Evolutionary conservation across 164 flowering plant genomes (phyloP).

Genomic region (Paratinospora sagittata): DNA sequence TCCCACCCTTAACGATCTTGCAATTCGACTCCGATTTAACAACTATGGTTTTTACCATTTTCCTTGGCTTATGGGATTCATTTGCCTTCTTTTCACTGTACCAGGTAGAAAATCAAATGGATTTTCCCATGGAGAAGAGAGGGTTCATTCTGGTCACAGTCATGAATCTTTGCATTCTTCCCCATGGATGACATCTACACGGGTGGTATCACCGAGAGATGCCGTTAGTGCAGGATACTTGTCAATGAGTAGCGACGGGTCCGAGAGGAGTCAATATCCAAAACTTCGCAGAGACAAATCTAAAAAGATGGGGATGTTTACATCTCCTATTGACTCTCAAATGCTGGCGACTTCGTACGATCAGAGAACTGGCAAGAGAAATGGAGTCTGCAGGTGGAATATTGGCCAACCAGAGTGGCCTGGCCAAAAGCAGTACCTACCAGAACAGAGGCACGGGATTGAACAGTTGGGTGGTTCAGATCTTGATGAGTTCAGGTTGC

Average conservation of each 20-base stretch:
- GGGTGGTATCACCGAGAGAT: constrained; percentile 53
- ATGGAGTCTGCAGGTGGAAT: constrained; percentile 40
- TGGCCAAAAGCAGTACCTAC: constrained; percentile 30
- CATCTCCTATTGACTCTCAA: constrained; percentile 26
- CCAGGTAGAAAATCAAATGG: constrained; percentile 72
- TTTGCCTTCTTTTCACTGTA: constrained; percentile 8
- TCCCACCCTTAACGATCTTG: too few relatives aligned
- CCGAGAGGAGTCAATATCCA: constrained; percentile 41
- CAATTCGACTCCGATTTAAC: too few relatives aligned
- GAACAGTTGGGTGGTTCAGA: constrained; percentile 49
- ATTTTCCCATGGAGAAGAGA: constrained; percentile 50
- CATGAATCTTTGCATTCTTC: constrained; percentile 49
- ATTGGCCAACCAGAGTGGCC: constrained; percentile 45
- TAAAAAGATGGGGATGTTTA: constrained; percentile 39
- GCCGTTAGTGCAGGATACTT: constrained; percentile 31
- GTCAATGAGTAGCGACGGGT: constrained; percentile 39
- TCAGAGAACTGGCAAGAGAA: constrained; percentile 43
- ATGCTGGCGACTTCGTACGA: constrained; percentile 19
- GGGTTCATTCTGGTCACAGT: constrained; percentile 25
- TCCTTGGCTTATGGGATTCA: background rate
- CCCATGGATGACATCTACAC: constrained; percentile 37
- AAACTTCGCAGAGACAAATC: constrained; percentile 41
- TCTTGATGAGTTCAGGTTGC: constrained; percentile 69
- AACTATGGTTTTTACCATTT: too few relatives aligned
- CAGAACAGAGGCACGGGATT: constrained; percentile 30